Evolutionary conservation across 352 stramenopile species (phyloP), one percentile per base, ranked within the genome.

Genomic region (Globisporangium acanthophoron): DNA sequence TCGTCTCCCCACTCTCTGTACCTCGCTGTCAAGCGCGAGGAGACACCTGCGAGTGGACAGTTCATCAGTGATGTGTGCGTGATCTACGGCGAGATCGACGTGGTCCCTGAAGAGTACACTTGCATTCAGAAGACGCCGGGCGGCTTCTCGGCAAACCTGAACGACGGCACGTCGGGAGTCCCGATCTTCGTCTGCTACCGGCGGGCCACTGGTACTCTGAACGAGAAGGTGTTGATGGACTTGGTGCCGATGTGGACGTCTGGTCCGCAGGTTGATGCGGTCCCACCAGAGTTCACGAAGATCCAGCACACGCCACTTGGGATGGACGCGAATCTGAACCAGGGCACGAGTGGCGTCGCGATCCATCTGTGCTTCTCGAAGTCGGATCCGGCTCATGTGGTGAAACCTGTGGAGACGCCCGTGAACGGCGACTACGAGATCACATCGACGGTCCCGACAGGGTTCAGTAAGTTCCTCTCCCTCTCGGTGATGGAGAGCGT

Each of bases 121-220:
- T 92, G 77, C 56, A 73, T 96, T 6, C 48, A 88, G 55, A 72
- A 67, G 27, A 96, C 86, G n/a, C 76, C 82, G 18, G 64, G 66
- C 0, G 85, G 85, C 3, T 61, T 80, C 54, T 90, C 80, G 4
- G 86, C 85, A 2, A 96, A 96, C 56, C 66, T 94, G 24, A 96
- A 96, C 63, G 81, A 92, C 29, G 85, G 85, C 1, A 90, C 80
- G 1, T 49, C 64, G 7, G 86, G 81, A 11, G 70, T 94, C 1
- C 79, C 84, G 9, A 77, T 96, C 59, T 96, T 92, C 52, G 72
- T 96, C n/a, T 96, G 86, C 58, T 94, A 85, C 59, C 81, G 78
- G 18, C 70, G 67, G 5, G 53, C 47, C 15, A 43, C 21, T 27
- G 62, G 69, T 24, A 51, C 45, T 15, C 43, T 35, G 5, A 48